phyloP scores from a whole-genome alignment of 179 eudicot genomes.

The Carnegiea gigantea region DNA sequence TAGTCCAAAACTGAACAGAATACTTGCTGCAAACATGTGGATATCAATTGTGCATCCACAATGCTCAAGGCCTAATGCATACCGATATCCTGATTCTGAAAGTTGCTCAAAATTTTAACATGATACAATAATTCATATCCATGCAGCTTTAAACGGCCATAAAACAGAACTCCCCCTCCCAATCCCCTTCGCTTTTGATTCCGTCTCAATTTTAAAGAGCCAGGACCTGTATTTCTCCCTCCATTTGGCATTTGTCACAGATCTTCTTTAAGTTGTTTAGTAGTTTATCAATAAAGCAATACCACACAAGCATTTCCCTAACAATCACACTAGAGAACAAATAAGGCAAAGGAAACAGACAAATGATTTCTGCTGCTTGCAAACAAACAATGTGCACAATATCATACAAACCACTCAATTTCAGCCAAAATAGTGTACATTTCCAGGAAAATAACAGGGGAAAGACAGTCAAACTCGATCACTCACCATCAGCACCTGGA shows the following conservation, averaged over 20 bases:
- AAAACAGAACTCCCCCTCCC: too few species aligned
- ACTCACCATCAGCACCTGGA: slow-evolving; percentile 72
- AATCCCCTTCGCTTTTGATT: too few species aligned
- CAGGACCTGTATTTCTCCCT: too few species aligned
- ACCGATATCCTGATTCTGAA: neutral
- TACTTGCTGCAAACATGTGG: neutral
- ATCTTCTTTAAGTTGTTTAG: too few species aligned
- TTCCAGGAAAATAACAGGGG: neutral
- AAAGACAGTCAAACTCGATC: neutral
- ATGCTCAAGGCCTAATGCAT: neutral
- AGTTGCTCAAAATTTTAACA: neutral
- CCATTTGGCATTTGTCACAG: too few species aligned
- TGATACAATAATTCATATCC: slow-evolving; percentile 6
- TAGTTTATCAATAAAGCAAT: too few species aligned
- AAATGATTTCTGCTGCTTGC: neutral
- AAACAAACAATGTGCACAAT: neutral
- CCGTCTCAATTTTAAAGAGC: too few species aligned
- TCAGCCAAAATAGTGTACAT: neutral
- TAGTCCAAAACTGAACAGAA: neutral
- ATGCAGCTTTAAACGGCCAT: neutral
- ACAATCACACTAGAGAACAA: neutral
- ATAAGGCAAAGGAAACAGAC: neutral
- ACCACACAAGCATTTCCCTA: too few species aligned
- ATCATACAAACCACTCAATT: neutral
- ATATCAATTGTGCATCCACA: neutral